Conservation (phyloP, 139 green algal species). For the Nannochloris sp. region DNA sequence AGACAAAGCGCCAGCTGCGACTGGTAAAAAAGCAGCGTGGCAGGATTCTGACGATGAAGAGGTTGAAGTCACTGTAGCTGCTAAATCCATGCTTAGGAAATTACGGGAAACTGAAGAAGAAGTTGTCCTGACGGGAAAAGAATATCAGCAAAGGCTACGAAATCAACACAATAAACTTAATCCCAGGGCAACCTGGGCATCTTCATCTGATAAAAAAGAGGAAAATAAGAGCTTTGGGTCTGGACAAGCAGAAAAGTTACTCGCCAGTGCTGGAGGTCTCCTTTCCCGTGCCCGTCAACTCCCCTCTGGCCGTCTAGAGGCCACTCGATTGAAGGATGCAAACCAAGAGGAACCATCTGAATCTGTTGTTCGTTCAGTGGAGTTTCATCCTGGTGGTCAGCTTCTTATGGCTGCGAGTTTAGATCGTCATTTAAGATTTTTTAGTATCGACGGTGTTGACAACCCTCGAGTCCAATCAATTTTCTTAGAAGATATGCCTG, state of each 20-base stretch:
- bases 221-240: not conserved
- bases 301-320: constrained; percentile 49
- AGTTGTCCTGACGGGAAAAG: constrained; percentile 35
- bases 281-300: constrained; percentile 25
- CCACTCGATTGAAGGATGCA: constrained; percentile 63
- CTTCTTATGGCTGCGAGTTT: constrained; percentile 82
- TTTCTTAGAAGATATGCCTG: constrained; percentile 79
- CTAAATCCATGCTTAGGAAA: constrained; percentile 46
- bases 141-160: constrained; percentile 67
- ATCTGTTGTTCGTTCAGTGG: constrained; percentile 49
- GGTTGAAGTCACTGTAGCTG: constrained; percentile 45
- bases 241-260: constrained; percentile 7
- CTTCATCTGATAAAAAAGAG: too few species aligned
- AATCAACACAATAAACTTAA: constrained; percentile 62
- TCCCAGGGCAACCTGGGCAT: constrained; percentile 64
- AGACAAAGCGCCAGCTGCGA: not conserved
- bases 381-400: constrained; percentile 78
- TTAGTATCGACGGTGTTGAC: constrained; percentile 46
- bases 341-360: constrained; percentile 51
- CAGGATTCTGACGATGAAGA: constrained; percentile 50
- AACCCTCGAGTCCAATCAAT: constrained; percentile 79
- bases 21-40: constrained; percentile 44
- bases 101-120: constrained; percentile 55
- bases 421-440: constrained; percentile 76
- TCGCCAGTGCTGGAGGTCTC: constrained; percentile 21